Evolutionary conservation across 2,329 filamentous ascomycete genomes (phyloP).

Genomic region (Ascochyta viciae-villosae): DNA sequence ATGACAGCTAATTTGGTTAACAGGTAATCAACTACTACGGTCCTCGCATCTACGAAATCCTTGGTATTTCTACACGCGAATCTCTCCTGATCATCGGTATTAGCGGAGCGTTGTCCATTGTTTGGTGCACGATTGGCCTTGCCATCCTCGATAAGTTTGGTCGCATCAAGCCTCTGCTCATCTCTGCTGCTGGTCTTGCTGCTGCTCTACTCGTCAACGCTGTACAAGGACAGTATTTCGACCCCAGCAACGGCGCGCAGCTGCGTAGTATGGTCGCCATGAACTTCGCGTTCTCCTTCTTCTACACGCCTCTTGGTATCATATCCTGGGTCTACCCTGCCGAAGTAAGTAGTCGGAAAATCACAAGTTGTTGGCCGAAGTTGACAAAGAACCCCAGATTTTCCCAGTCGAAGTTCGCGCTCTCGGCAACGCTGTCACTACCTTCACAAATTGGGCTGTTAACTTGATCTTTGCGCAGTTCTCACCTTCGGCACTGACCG

Average conservation of each 20-base stretch:
- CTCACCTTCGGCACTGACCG: constrained; percentile 50
- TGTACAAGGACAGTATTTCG: constrained; percentile 49
- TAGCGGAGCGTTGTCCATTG: constrained; percentile 57
- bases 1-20: background rate
- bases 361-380: background rate
- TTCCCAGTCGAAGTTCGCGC: constrained; percentile 55
- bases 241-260: constrained; percentile 45
- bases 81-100: constrained; percentile 61
- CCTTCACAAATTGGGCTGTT: constrained; percentile 56
- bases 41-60: constrained; percentile 52
- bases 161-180: constrained; percentile 58
- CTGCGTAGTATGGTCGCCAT: constrained; percentile 56
- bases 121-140: constrained; percentile 57
- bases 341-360: constrained; percentile 31
- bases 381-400: constrained; percentile 29
- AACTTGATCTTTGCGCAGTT: constrained; percentile 60
- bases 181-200: constrained; percentile 53
- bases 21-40: constrained; percentile 49
- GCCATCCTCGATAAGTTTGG: constrained; percentile 56
- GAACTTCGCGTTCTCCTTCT: constrained; percentile 57
- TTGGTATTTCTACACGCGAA: constrained; percentile 54
- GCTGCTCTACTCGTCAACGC: constrained; percentile 45
- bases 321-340: constrained; percentile 58
- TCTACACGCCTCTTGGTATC: constrained; percentile 54
- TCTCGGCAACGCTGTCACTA: constrained; percentile 53